Base-by-base conservation (phyloP, 1,139 yeast genomes). In the Pichia sp. region DNA sequence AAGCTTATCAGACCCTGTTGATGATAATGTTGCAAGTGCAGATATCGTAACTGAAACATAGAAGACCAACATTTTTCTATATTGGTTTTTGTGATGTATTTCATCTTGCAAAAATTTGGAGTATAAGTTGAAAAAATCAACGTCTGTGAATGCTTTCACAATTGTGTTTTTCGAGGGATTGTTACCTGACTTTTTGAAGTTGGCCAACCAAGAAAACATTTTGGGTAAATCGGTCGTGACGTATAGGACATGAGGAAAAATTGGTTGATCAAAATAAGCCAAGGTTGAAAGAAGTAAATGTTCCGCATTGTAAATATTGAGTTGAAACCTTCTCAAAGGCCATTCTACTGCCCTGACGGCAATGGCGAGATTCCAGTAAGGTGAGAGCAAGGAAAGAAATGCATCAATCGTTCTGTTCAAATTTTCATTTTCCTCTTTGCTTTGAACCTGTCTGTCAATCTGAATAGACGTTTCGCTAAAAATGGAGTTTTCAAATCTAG, bases 301-400 rank as follows among this genome's bases (percentile, higher is more conserved):
- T 66, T 93, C 98, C 0, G 90, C 74, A 62, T 87, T 89, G 63
- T 86, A 85, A 46, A 87, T 75, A 65, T 93, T 93, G 59, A 88
- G 82, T 66, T 87, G 89, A 67, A 91, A 95, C 62, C 98, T 79
- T 71, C 99, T 85, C 25, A 93, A 85, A 40, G 93, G 79, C 99
- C 99, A 93, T 72, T 93, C 99, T 12, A 89, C 75, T 10, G 97
- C 95, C 62, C 84, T 85, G 48, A 89, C 67, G 2, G 96, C 79
- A 16, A 96, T 88, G 30, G 83, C 78, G 50, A 90, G 72, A 57
- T 80, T 79, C 76, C 93, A 82, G 62, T 80, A 78, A 3, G 89
- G 88, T 2, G 96, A 85, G n/a, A 83, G 74, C 58, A 91, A 74
- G 49, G 84, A 75, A 56, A 93, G 72, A 64, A 88, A 93, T 18